These are phyloP conservation scores for Fusarium penzigii DNA, from an alignment of 2,329 filamentous ascomycete genomes.

Conservation along the genomic window DNA sequence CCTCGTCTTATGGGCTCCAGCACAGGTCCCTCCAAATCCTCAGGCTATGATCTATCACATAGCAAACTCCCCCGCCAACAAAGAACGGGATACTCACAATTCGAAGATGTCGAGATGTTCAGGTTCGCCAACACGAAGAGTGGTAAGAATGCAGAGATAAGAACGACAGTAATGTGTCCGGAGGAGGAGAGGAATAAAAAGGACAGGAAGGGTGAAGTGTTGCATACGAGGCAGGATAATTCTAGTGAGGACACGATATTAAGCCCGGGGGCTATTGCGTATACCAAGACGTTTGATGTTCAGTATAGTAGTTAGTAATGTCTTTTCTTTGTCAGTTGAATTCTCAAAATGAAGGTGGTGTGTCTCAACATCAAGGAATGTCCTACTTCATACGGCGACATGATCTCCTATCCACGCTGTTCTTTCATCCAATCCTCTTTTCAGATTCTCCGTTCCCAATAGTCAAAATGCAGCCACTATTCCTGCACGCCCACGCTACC, in stretches of 20 bases:
- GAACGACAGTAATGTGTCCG: not conserved
- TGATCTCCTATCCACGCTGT: too few species aligned
- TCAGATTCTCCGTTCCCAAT: too few species aligned
- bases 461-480: too few species aligned
- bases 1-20: conserved; percentile 63
- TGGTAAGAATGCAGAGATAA: not conserved
- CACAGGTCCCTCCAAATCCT: conserved; percentile 37
- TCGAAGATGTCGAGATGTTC: conserved; percentile 8
- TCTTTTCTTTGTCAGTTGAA: too few species aligned
- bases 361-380: too few species aligned
- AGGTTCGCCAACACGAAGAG: not conserved
- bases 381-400: too few species aligned
- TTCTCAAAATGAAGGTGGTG: too few species aligned
- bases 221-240: not conserved
- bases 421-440: too few species aligned
- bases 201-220: too few species aligned
- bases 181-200: not conserved
- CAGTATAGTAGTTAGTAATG: not conserved
- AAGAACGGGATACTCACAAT: conserved; percentile 13
- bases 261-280: not conserved
- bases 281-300: not conserved
- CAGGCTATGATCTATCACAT: not conserved
- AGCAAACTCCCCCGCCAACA: conserved; percentile 12
- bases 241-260: not conserved
- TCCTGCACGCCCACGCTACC: too few species aligned